Percentiles rank a stretch among this genome's conserved stretches.
Evolutionary conservation across 2,329 filamentous ascomycete species (phyloP).

Genomic region (Penicillium sumatraense): DNA sequence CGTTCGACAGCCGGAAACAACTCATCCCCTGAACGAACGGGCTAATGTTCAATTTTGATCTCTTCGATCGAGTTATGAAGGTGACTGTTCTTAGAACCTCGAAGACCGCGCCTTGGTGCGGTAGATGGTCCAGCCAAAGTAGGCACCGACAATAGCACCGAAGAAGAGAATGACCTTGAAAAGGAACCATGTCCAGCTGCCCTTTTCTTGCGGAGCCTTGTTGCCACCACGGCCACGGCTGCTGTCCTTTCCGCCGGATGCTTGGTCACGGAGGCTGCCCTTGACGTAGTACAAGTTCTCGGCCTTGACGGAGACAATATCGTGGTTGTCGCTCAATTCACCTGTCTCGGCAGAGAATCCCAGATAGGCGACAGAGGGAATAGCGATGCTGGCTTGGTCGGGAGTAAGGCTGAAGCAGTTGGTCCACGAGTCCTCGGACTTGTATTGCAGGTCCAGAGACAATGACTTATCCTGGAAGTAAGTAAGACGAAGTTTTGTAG

Average conservation of each 20-base stretch:
- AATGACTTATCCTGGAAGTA: slow-evolving; percentile 97
- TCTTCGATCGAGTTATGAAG: slow-evolving; percentile 5
- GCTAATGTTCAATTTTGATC: slow-evolving; percentile 13
- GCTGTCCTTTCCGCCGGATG: slow-evolving; percentile 29
- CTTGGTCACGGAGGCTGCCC: slow-evolving; percentile 46
- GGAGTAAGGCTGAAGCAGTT: slow-evolving; percentile 77
- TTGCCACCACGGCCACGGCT: slow-evolving; percentile 28
- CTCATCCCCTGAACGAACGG: slow-evolving; percentile 21
- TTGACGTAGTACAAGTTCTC: slow-evolving; percentile 75
- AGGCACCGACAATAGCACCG: slow-evolving; percentile 70
- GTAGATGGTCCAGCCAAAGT: slow-evolving; percentile 85
- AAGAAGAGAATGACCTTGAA: slow-evolving; percentile 82
- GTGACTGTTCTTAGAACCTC: slow-evolving; percentile 33
- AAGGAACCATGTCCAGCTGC: slow-evolving; percentile 73
- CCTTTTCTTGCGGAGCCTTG: slow-evolving; percentile 26
- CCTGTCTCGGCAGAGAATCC: slow-evolving; percentile 79
- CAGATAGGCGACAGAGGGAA: slow-evolving; percentile 73
- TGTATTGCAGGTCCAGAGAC: slow-evolving; percentile 92
- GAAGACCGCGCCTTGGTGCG: slow-evolving; percentile 62
- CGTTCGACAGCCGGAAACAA: slow-evolving; percentile 17
- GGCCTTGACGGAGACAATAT: slow-evolving; percentile 84
- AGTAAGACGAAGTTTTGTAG: slow-evolving; percentile 85
- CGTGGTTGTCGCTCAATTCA: slow-evolving; percentile 96
- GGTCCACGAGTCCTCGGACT: slow-evolving; percentile 84
- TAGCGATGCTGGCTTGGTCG: slow-evolving; percentile 69